These are phyloP conservation scores for Diplocarpon rosae DNA, from an alignment of 2,329 filamentous ascomycete species.

Conservation along the genomic window DNA sequence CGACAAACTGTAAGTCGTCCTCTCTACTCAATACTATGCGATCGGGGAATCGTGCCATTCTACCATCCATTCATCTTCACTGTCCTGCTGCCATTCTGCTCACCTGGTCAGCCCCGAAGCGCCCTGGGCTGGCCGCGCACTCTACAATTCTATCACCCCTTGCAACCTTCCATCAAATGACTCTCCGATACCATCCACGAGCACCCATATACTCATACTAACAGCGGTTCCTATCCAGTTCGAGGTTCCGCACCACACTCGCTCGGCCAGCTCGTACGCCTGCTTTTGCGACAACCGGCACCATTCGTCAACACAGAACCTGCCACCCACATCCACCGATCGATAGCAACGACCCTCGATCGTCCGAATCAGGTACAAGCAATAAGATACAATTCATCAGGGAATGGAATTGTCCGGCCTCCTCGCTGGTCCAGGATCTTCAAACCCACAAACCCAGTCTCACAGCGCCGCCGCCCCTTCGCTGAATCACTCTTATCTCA, in stretches of 20 bases:
- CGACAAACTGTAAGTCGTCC: slow-evolving; percentile 24
- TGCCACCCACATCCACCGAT: slow-evolving; percentile 12
- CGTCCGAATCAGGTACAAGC: slow-evolving; percentile 2
- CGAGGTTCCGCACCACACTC: slow-evolving; percentile 14
- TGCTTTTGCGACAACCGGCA: slow-evolving; percentile 23
- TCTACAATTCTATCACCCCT: slow-evolving; percentile 23
- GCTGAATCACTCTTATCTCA: slow-evolving; percentile 20
- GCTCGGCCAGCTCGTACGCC: slow-evolving; percentile 15
- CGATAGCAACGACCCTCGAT: slow-evolving; percentile 10
- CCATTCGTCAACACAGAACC: slow-evolving; percentile 10
- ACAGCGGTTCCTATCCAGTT: slow-evolving; percentile 13
- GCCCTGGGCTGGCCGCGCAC: slow-evolving; percentile 12
- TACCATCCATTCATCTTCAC: slow-evolving; percentile 6
- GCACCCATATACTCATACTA: slow-evolving; percentile 15
- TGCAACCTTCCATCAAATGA: slow-evolving; percentile 19
- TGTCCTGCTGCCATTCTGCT: slow-evolving; percentile 12
- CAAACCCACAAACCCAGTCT: slow-evolving; percentile 22
- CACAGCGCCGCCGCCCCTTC: slow-evolving; percentile 14
- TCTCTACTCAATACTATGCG: slow-evolving; percentile 24
- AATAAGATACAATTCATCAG: slow-evolving; percentile 4
- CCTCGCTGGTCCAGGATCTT: slow-evolving; percentile 14
- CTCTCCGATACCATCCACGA: slow-evolving; percentile 13
- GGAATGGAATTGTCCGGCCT: slow-evolving; percentile 20
- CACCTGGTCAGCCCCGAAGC: slow-evolving; percentile 18
- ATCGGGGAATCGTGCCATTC: slow-evolving; percentile 21